These are phyloP conservation scores for Phytophthora aleatoria DNA, from an alignment of 352 stramenopile species.

Conservation along the genomic window DNA sequence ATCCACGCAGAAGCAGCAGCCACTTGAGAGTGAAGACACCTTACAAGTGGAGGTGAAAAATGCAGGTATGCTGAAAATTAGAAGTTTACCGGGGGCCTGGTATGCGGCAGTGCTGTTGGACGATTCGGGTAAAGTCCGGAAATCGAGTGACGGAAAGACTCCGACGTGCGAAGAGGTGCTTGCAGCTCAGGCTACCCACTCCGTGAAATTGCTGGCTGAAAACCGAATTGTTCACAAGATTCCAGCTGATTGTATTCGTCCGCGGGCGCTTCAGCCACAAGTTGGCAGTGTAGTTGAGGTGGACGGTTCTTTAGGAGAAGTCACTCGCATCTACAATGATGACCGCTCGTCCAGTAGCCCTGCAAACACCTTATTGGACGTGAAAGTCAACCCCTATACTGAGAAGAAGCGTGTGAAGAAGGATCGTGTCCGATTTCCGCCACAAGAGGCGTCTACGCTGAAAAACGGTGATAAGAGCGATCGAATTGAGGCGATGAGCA, in stretches of 20 bases:
- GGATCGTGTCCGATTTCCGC: conserved; percentile 57
- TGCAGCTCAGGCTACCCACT: conserved; percentile 29
- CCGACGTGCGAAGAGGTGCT: conserved; percentile 30
- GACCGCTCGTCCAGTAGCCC: conserved; percentile 16
- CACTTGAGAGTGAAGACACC: conserved; percentile 19
- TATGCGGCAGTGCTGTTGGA: conserved; percentile 55
- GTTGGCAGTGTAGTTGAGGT: conserved; percentile 76
- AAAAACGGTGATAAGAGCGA: conserved; percentile 26
- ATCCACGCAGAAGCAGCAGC: conserved; percentile 22
- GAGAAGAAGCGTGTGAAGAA: conserved; percentile 64
- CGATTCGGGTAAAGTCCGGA: conserved; percentile 16
- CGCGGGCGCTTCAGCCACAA: conserved; percentile 44
- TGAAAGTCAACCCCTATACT: conserved; percentile 50
- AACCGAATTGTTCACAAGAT: conserved; percentile 54
- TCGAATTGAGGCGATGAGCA: conserved; percentile 73
- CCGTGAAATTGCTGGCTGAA: conserved; percentile 47
- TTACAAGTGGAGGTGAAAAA: conserved; percentile 68
- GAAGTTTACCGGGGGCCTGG: conserved; percentile 60
- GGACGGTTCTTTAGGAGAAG: conserved; percentile 64
- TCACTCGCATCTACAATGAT: conserved; percentile 49
- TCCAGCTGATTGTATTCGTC: conserved; percentile 45
- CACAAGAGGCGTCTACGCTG: conserved; percentile 12
- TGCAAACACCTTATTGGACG: conserved; percentile 43
- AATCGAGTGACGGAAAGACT: conserved; percentile 12
- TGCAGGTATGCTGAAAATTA: conserved; percentile 30